phyloP scores from a whole-genome alignment of 257 asterid genomes.

The Coffea canephora region DNA sequence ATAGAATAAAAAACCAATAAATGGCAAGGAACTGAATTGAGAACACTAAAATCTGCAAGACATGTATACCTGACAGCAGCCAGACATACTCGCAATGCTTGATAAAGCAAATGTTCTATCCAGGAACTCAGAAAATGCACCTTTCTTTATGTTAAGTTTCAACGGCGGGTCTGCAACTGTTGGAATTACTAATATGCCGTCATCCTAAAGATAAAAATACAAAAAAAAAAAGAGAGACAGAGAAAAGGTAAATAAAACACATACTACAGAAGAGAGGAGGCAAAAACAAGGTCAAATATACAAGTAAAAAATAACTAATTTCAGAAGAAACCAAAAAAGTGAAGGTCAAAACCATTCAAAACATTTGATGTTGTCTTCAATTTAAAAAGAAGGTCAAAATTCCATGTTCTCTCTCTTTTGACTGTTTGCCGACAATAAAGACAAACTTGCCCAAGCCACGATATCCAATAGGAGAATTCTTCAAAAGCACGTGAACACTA shows the following conservation, averaged over 20 bases:
- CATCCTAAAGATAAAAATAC: conserved; percentile 42
- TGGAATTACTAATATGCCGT: conserved; percentile 74
- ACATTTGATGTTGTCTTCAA: background rate
- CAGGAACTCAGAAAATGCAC: conserved; percentile 44
- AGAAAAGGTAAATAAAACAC: conserved; percentile 1
- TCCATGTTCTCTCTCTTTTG: background rate
- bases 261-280: background rate
- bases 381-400: background rate
- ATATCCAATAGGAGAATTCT: background rate
- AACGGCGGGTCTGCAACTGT: conserved; percentile 79
- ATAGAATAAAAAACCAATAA: background rate
- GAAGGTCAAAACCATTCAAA: background rate
- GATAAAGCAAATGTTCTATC: conserved; percentile 57
- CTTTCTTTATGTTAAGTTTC: conserved; percentile 49
- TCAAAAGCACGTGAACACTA: background rate
- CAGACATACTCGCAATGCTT: conserved; percentile 79
- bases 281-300: background rate
- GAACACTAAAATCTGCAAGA: conserved; percentile 10
- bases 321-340: background rate
- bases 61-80: conserved; percentile 76
- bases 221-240: background rate
- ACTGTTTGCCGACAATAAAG: background rate
- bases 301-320: background rate
- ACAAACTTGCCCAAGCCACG: background rate
- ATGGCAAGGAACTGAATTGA: conserved; percentile 3